A percentile compares a stretch with the other conserved stretches of the same genome.
Conservation (phyloP, 306 rosid species). For the Prunus salicina region DNA sequence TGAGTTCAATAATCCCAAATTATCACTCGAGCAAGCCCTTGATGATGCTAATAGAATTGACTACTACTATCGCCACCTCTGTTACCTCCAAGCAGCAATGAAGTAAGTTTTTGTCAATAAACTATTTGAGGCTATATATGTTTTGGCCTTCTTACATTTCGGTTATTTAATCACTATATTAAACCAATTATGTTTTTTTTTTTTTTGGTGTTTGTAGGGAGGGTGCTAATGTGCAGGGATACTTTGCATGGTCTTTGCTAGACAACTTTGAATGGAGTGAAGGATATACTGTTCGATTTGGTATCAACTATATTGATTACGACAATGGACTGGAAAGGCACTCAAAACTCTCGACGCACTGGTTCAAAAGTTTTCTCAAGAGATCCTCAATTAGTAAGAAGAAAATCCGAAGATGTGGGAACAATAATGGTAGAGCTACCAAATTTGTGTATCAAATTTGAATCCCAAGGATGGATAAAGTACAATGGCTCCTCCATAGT, state of each 20-base stretch:
- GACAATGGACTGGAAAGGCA: conserved; percentile 45
- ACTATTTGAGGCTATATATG: not conserved
- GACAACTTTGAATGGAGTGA: conserved; percentile 58
- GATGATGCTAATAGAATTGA: conserved; percentile 45
- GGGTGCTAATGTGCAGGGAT: conserved; percentile 62
- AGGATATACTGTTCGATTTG: conserved; percentile 55
- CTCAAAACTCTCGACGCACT: conserved; percentile 52
- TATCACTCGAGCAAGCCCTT: conserved; percentile 4
- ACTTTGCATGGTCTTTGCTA: conserved; percentile 65
- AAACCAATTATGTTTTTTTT: not conserved
- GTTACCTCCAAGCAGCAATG: conserved; percentile 2
- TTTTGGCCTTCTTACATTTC: not conserved
- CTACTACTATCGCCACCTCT: conserved; percentile 40
- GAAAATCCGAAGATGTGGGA: not conserved
- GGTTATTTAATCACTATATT: too few relatives aligned
- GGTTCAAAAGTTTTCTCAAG: conserved; percentile 55
- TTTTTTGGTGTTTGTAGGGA: conserved; percentile 22
- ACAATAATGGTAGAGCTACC: not conserved
- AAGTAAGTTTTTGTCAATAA: conserved; percentile 30
- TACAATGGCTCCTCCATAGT: too few relatives aligned
- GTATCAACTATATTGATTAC: conserved; percentile 57
- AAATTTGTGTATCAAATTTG: not conserved
- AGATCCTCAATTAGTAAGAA: not conserved
- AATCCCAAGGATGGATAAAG: too few relatives aligned
- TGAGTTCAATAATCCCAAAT: conserved; percentile 45